Evolutionary conservation across 2,329 filamentous ascomycete species (phyloP).

Genomic region (Fusarium algeriense): DNA sequence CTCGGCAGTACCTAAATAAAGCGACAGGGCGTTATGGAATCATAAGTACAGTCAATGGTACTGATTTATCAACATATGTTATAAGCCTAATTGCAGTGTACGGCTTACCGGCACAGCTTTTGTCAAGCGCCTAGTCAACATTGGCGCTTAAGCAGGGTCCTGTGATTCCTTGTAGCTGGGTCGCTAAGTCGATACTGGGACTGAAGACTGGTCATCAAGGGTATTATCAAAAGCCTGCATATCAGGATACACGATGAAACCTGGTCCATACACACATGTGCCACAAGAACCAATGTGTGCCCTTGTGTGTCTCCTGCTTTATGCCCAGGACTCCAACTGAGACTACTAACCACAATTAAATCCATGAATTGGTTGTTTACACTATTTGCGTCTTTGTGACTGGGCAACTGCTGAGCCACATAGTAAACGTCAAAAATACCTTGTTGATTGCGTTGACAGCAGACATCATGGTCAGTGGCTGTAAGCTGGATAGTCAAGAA

Average conservation of each 20-base stretch:
- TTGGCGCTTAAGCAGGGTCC: slow-evolving; percentile 31
- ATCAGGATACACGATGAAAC: slow-evolving; percentile 26
- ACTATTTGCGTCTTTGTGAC: background rate
- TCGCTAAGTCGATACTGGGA: slow-evolving; percentile 3
- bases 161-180: slow-evolving; percentile 14
- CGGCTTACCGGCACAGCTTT: slow-evolving; percentile 37
- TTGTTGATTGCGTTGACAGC: slow-evolving; percentile 27
- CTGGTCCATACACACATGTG: slow-evolving; percentile 6
- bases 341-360: background rate
- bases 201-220: background rate
- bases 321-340: background rate
- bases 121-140: slow-evolving; percentile 22
- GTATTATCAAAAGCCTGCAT: slow-evolving; percentile 2
- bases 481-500: background rate
- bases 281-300: background rate
- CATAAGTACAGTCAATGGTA: slow-evolving; percentile 1
- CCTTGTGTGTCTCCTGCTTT: background rate
- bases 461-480: background rate
- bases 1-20: slow-evolving; percentile 9
- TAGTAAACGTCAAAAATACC: slow-evolving; percentile 36
- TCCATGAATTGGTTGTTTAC: slow-evolving; percentile 19
- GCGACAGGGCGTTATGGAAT: slow-evolving; percentile 16
- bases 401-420: slow-evolving; percentile 41
- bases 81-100: slow-evolving; percentile 11
- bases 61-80: background rate